Evolutionary conservation across 108 stramenopile species (phyloP), one percentile per base, ranked within the genome.

Genomic region (Fistulifera solaris): DNA sequence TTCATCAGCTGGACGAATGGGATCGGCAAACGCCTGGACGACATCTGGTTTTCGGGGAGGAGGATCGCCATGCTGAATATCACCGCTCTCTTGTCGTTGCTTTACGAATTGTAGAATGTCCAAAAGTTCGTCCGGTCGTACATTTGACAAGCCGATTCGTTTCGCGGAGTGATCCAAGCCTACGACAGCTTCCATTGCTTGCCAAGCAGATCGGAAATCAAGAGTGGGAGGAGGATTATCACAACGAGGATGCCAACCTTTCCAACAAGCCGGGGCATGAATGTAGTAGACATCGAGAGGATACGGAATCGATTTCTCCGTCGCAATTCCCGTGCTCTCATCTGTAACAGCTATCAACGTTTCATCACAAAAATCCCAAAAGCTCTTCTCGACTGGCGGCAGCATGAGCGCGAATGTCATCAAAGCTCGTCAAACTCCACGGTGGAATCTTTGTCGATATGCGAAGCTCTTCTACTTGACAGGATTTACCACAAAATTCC

Each of bases 361-460:
- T 7, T 51, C 39, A 27, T 62, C 64, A 54, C 75, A 77, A 40
- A n/a, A 61, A 77, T 41, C 75, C 75, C 0, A 77, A 40, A 40
- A 77, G 44, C 42, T 68, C 66, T 8, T 50, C 4, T 52, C 75
- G 59, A 51, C 65, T 66, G 4, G 35, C 41, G 1, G 62, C 51
- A 0, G 75, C 75, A 38, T 68, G 56, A 3, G 47, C 12, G 27
- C 75, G 64, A 52, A 77, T 77, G 51, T 77, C 59, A 1, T 55
- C 38, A n/a, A 51, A 16, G 39, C 28, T 44, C 4, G 75, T 77
- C 42, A 77, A 52, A 22, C 42, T 54, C 75, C 75, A 77, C 1
- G 75, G 75, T 39, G 75, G 75, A 27, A 77, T 77, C 40, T 77
- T 77, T 41, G 75, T 77, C n/a, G 67, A 60, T 8, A 77, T 62